Conservation (phyloP, 192 early-diverging fungal genomes). For the Lobosporangium transversale region DNA sequence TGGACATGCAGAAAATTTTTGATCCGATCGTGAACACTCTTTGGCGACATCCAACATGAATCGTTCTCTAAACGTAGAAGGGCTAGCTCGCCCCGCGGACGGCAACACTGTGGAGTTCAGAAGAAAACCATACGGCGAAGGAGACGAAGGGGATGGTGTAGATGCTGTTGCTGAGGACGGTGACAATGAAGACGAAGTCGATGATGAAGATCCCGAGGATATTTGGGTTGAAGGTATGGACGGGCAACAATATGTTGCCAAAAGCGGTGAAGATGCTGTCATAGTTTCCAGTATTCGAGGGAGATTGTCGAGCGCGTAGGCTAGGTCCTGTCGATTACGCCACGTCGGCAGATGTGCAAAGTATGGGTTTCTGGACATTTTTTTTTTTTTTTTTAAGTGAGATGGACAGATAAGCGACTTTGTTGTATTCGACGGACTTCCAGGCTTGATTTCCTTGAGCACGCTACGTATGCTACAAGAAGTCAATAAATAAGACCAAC, state of each 20-base stretch:
- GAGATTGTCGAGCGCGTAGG: constrained; percentile 41
- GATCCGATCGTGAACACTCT: constrained; percentile 15
- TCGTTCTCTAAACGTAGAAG: constrained; percentile 23
- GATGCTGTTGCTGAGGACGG: constrained; percentile 7
- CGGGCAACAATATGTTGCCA: constrained; percentile 27
- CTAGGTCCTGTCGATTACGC: constrained; percentile 51
- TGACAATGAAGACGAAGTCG: background rate
- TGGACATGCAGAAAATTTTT: background rate
- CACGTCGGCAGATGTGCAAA: constrained; percentile 46
- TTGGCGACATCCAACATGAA: constrained; percentile 38
- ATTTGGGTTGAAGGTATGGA: constrained; percentile 1
- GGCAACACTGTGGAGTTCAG: background rate
- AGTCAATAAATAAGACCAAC: no score
- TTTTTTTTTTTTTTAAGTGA: constrained; percentile 1
- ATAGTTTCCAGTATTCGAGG: constrained; percentile 30
- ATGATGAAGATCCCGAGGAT: constrained; percentile 8
- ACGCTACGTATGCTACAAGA: no score
- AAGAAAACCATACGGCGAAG: background rate
- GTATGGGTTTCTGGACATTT: constrained; percentile 49
- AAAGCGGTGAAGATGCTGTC: constrained; percentile 16
- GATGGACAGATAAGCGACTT: no score
- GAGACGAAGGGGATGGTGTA: background rate
- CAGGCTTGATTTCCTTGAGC: no score
- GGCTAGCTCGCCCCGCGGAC: constrained; percentile 3
- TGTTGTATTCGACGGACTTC: no score